Evolutionary conservation across 331 rosid species (phyloP).

Genomic region (Malus hybrid): DNA sequence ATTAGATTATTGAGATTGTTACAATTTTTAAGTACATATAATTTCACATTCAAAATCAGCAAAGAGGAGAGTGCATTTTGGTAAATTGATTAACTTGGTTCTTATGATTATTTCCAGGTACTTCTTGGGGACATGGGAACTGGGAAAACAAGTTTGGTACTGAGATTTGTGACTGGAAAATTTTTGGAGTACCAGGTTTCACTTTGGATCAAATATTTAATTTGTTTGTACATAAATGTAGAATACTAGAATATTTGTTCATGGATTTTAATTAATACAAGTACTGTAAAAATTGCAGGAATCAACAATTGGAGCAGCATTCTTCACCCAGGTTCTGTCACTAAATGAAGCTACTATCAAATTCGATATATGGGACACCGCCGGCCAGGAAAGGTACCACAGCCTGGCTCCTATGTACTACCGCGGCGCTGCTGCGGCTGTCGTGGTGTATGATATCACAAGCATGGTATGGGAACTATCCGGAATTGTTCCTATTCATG

Average conservation of each 20-base stretch:
- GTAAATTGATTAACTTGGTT: neutral
- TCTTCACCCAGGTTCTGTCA: constrained; percentile 81
- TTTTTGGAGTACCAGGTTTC: constrained; percentile 75
- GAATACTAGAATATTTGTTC: no score
- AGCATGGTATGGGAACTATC: constrained; percentile 40
- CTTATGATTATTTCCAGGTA: constrained; percentile 32
- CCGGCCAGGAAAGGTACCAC: constrained; percentile 88
- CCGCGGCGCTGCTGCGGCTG: constrained; percentile 88
- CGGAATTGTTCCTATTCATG: neutral
- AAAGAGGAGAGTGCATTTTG: neutral
- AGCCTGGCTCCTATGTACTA: constrained; percentile 96
- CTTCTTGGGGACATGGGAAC: constrained; percentile 91
- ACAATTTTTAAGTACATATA: neutral
- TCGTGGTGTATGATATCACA: constrained; percentile 71
- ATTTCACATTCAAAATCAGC: neutral
- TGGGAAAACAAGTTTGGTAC: constrained; percentile 80
- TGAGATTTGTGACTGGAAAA: constrained; percentile 84
- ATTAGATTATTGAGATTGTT: neutral
- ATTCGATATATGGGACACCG: constrained; percentile 95
- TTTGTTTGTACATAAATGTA: neutral
- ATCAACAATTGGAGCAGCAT: constrained; percentile 92
- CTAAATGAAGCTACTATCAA: constrained; percentile 69
- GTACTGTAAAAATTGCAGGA: constrained; percentile 37
- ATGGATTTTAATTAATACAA: neutral
- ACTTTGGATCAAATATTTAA: neutral